Evolutionary conservation across 371 early-diverging fungal species (phyloP), one percentile per base, ranked within the genome.

Genomic region (Mucor plumbeus): DNA sequence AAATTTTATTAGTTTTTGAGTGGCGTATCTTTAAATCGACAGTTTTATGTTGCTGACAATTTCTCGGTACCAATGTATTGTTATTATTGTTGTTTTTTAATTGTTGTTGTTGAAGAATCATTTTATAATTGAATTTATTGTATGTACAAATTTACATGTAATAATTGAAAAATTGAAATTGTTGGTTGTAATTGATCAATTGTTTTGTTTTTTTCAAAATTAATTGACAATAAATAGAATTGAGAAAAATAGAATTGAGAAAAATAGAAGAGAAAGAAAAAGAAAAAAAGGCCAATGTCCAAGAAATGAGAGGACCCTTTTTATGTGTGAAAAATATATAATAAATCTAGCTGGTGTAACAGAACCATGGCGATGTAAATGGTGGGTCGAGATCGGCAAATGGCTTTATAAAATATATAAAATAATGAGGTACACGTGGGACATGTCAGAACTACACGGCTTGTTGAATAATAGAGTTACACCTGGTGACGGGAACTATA

Each of bases 291-390:
- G 26, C 26, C 8, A 21, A 50, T 50, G 50, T 26, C 26, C 50
- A 50, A 50, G 19, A 50, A 50, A 50, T 50, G 50, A 50, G 44
- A 44, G 43, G 50, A 59, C 58, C 63, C 58, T 59, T 62, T 59
- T 65, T 59, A 54, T 61, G 65, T 59, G 60, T 50, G 68, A 76
- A 70, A 63, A 69, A 56, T 50, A 48, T 48, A 50, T 50, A 50
- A 50, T 50, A 61, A 60, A 54, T 57, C 64, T 61, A 56, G 62
- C 61, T 53, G 47, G 75, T 68, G 75, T 68, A 70, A 74, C 69
- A 62, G 69, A 64, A 57, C 54, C 54, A 55, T 54, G 59, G 55
- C 48, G 35, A 38, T 39, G 50, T 40, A 10, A 11, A 26, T 19
- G 34, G 19, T 65, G 59, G 48, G 66, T 66, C 66, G 66, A 66